These are phyloP conservation scores for Paxillus involutus DNA, from an alignment of 768 basidiomycete species.

Conservation along the genomic window DNA sequence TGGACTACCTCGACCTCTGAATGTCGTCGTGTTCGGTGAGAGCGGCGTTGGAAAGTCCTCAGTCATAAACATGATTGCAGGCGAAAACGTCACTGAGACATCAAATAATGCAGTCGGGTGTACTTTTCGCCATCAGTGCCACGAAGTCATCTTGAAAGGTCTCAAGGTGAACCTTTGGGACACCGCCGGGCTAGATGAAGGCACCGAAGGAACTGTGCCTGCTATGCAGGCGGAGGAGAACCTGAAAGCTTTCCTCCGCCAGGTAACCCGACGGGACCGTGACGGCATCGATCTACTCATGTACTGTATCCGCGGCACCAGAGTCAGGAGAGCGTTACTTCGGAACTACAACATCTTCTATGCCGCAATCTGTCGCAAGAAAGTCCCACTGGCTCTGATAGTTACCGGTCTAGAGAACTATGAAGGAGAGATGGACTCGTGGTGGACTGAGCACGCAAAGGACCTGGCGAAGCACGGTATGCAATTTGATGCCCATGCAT, in stretches of 20 bases:
- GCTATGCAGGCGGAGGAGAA: conserved; percentile 22
- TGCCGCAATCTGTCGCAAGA: conserved; percentile 27
- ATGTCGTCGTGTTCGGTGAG: conserved; percentile 43
- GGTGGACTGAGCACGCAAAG: conserved; percentile 38
- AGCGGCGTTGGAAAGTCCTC: conserved; percentile 42
- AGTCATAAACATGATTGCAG: conserved; percentile 39
- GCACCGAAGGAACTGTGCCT: conserved; percentile 25
- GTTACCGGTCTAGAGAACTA: conserved; percentile 38
- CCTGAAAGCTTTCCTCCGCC: conserved; percentile 34
- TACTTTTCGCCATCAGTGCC: conserved; percentile 29
- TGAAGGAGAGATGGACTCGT: conserved; percentile 33
- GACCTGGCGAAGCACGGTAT: conserved; percentile 33
- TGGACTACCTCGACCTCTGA: conserved; percentile 15
- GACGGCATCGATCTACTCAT: conserved; percentile 32
- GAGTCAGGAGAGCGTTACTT: conserved; percentile 25
- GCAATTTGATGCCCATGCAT: conserved; percentile 38
- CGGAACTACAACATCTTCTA: conserved; percentile 33
- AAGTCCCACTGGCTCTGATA: conserved; percentile 31
- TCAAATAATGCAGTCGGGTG: conserved; percentile 34
- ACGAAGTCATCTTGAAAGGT: conserved; percentile 22
- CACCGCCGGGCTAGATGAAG: conserved; percentile 33
- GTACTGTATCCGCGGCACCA: conserved; percentile 35
- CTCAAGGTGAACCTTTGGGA: conserved; percentile 28
- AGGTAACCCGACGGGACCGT: conserved; percentile 21
- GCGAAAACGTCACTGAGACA: conserved; percentile 22